Evolutionary conservation across 2,329 filamentous ascomycete genomes (phyloP), one percentile per base, ranked within the genome.

Genomic region (Trichoderma koningiopsis): DNA sequence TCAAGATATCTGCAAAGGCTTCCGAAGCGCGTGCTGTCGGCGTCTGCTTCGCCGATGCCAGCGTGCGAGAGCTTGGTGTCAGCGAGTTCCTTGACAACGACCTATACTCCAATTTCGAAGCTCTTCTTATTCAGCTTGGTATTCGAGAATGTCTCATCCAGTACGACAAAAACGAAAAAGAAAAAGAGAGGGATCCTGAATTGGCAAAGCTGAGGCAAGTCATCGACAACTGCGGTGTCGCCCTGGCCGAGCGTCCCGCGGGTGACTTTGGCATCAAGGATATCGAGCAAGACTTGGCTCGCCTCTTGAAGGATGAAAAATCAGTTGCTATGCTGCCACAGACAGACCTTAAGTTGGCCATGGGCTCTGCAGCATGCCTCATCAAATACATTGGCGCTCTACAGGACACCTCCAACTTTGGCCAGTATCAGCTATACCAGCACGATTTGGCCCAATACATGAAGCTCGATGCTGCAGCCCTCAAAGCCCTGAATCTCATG

Each of bases 61-160:
- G 93, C 73, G 95, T 98, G 31, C 88, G 96, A 63, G 96, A 99
- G 82, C 86, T 99, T 2, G 96, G 96, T 10, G 94, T 99, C 66
- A 97, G 93, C 83, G 96, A 99, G 78, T 99, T 99, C 73, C 87
- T 97, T n/a, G 96, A 99, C 84, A 99, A 98, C 77, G 96, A 99
- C 77, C 85, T 97, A 11, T 99, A 96, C 82, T 98, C 95, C 64
- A 99, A 99, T 79, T 96, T 99, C 73, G 96, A 99, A 81, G 94
- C 94, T 3, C 86, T 99, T 22, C 88, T 99, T 64, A 99, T 99
- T 73, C 96, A 99, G 78, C 88, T 99, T 3, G 96, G 96, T 6
- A 93, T 97, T 24, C 96, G 94, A 77, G 96, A 99, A 79, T 97
- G 94, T 76, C 82, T 99, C 35, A 81, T 99, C n/a, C 91, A 93